phyloP scores from a whole-genome alignment of 2,329 filamentous ascomycete species.

The Fusarium luffae region DNA sequence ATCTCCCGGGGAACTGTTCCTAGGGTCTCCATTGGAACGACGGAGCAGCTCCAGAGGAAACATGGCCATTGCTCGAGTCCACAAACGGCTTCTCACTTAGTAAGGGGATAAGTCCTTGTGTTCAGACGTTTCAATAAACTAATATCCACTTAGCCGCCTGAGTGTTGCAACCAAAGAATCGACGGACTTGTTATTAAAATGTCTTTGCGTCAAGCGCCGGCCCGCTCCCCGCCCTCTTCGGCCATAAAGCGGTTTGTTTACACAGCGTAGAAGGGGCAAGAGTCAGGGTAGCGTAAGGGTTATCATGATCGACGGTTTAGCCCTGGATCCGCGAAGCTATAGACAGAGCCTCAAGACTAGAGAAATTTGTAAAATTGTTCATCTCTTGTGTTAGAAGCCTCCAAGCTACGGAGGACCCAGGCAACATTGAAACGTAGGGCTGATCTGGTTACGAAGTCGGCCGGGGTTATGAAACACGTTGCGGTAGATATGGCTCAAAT shows the following conservation, averaged over 20 bases:
- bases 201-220: not conserved
- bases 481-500: not conserved
- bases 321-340: not conserved
- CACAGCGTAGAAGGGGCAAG: not conserved
- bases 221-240: not conserved
- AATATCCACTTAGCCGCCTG: not conserved
- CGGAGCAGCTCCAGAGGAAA: not conserved
- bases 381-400: no score
- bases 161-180: not conserved
- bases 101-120: not conserved
- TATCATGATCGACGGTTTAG: not conserved
- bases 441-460: not conserved
- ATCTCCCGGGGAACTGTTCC: not conserved
- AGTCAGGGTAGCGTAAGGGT: not conserved
- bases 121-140: not conserved
- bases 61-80: not conserved
- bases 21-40: not conserved
- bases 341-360: not conserved
- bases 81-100: not conserved
- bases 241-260: not conserved
- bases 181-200: no score
- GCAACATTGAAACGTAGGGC: not conserved
- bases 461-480: not conserved
- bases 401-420: fast-evolving
- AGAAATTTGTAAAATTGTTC: not conserved